phyloP scores from a whole-genome alignment of 176 grass and related monocot genomes.

The Musa schizocarpa region DNA sequence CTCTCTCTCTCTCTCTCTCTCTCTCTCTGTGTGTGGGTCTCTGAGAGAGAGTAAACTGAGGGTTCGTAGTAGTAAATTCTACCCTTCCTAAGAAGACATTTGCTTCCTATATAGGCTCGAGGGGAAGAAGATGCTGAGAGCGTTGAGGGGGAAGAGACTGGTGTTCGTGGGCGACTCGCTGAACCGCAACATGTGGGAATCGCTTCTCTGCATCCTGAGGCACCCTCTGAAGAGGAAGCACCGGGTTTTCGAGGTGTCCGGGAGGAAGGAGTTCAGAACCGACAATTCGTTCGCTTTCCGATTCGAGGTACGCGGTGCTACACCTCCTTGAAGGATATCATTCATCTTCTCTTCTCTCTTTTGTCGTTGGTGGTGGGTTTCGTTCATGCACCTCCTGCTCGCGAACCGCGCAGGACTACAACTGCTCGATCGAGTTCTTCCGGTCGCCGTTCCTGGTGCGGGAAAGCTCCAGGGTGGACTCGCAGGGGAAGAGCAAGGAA shows the following conservation, averaged over 20 bases:
- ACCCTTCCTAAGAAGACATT: no score
- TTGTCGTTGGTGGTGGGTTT: not conserved
- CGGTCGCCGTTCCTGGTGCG: slow-evolving; percentile 75
- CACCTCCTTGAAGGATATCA: not conserved
- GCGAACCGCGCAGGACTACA: slow-evolving; percentile 47
- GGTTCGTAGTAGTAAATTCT: no score
- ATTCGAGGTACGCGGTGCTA: slow-evolving; percentile 35
- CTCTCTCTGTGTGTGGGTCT: no score
- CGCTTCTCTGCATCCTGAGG: slow-evolving; percentile 65
- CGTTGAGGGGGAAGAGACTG: slow-evolving; percentile 66
- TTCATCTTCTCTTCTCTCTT: slow-evolving; percentile 6
- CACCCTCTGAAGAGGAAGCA: slow-evolving; percentile 50
- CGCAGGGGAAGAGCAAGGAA: slow-evolving; percentile 40
- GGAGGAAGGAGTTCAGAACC: slow-evolving; percentile 48
- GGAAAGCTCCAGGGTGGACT: slow-evolving; percentile 43
- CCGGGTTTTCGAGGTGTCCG: slow-evolving; percentile 73
- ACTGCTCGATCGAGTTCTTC: slow-evolving; percentile 86
- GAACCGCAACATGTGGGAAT: slow-evolving; percentile 99
- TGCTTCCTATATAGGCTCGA: slow-evolving; percentile 29
- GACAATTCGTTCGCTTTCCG: slow-evolving; percentile 69
- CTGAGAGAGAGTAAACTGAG: no score
- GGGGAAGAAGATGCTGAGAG: slow-evolving; percentile 61
- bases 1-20: no score
- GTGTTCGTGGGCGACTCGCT: slow-evolving; percentile 92
- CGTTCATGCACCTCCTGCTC: not conserved